Evolutionary conservation across 805 yeast genomes (phyloP).

Genomic region (Komagataella pseudopastoris): DNA sequence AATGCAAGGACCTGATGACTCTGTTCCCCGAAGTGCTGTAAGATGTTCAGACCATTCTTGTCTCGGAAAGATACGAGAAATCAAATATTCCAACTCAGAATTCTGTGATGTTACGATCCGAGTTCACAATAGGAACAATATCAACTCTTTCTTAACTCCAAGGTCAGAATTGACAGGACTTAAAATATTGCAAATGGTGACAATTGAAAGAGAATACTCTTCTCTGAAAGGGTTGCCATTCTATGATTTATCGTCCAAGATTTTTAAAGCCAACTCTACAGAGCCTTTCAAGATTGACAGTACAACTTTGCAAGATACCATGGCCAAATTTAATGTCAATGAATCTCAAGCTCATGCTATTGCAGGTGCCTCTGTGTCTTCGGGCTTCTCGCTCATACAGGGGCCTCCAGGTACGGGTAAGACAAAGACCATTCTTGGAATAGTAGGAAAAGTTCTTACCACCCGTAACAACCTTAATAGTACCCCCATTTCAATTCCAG

Average conservation of each 20-base stretch:
- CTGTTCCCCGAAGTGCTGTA: slow-evolving; percentile 18
- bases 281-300: slow-evolving; percentile 21
- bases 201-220: slow-evolving; percentile 85
- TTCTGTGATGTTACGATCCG: slow-evolving; percentile 64
- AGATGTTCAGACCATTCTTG: slow-evolving; percentile 29
- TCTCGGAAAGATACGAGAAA: slow-evolving; percentile 67
- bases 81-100: slow-evolving; percentile 53
- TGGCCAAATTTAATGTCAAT: slow-evolving; percentile 48
- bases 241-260: slow-evolving; percentile 61
- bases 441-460: slow-evolving; percentile 66
- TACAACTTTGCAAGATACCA: slow-evolving; percentile 27
- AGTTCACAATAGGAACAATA: slow-evolving; percentile 37
- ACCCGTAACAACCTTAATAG: slow-evolving; percentile 6
- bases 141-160: slow-evolving; percentile 46
- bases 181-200: slow-evolving; percentile 75
- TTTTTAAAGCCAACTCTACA: slow-evolving; percentile 54
- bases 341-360: slow-evolving; percentile 88
- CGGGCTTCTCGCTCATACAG: slow-evolving; percentile 85
- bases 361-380: slow-evolving; percentile 46
- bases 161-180: slow-evolving; percentile 52
- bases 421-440: slow-evolving; percentile 90
- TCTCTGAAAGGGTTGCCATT: slow-evolving; percentile 72
- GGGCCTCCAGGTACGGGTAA: slow-evolving; percentile 99
- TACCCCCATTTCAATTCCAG: slow-evolving; percentile 1
- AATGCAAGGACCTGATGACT: slow-evolving; percentile 7